Percentiles rank a stretch among this genome's conserved stretches.
Evolutionary conservation across 768 basidiomycete species (phyloP).

Genomic region (Tephrocybe sp.): DNA sequence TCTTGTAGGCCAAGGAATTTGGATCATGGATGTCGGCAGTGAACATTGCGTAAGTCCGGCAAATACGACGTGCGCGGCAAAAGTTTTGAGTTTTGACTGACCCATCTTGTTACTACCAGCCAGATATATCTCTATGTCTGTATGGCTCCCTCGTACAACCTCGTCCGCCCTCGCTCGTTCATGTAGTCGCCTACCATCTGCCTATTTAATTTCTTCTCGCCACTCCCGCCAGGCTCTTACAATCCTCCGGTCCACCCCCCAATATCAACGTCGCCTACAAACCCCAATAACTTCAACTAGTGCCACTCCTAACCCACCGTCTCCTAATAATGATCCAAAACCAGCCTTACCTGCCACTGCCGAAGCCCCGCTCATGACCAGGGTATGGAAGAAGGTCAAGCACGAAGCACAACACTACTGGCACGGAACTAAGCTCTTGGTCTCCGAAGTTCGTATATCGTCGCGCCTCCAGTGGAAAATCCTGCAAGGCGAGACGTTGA

Average conservation of each 20-base stretch:
- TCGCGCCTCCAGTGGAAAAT: slow-evolving; percentile 87
- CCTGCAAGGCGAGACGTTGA: slow-evolving; percentile 85
- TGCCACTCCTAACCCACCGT: slow-evolving; percentile 10
- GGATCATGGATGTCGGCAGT: slow-evolving; percentile 39
- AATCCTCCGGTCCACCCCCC: slow-evolving; percentile 17
- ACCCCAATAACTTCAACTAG: slow-evolving; percentile 29
- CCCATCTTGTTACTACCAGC: too few species aligned
- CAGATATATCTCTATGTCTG: slow-evolving; percentile 59
- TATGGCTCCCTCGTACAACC: slow-evolving; percentile 69
- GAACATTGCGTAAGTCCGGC: slow-evolving; percentile 24
- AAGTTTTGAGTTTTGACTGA: neutral
- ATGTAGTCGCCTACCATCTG: slow-evolving; percentile 25
- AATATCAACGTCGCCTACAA: slow-evolving; percentile 22
- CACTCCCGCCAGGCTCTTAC: neutral
- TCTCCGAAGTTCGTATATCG: slow-evolving; percentile 92
- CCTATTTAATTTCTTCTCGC: slow-evolving; percentile 20
- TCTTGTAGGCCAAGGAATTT: slow-evolving; percentile 52
- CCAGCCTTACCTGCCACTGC: slow-evolving; percentile 42
- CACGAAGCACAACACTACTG: slow-evolving; percentile 96
- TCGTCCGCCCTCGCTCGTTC: slow-evolving; percentile 41
- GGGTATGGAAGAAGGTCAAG: slow-evolving; percentile 91
- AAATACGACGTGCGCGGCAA: slow-evolving; percentile 23
- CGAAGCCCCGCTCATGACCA: slow-evolving; percentile 43
- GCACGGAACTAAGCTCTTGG: slow-evolving; percentile 92
- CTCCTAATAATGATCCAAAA: slow-evolving; percentile 37